A percentile compares a stretch with the other conserved stretches of the same genome.
phyloP scores from a whole-genome alignment of 2,329 filamentous ascomycete genomes.

The Bipolaris bicolor region DNA sequence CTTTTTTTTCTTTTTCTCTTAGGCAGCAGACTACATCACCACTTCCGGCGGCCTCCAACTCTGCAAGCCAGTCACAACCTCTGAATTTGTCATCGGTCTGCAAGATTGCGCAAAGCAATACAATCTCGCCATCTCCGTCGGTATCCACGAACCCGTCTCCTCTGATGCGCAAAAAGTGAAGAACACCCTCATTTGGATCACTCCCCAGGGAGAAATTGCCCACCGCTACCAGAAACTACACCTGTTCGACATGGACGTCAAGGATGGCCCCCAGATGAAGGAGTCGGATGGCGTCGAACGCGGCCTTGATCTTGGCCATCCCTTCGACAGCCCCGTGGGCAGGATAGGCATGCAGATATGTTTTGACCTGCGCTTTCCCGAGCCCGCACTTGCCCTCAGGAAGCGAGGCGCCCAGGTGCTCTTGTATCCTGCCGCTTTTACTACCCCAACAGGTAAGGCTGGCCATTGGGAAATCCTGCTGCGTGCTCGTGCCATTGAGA shows the following conservation, averaged over 20 bases:
- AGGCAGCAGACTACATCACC: conserved; percentile 90
- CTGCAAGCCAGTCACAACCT: conserved; percentile 68
- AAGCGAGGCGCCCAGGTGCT: conserved; percentile 74
- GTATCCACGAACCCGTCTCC: conserved; percentile 68
- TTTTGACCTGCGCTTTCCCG: conserved; percentile 87
- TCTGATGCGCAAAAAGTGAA: conserved; percentile 59
- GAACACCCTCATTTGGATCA: conserved; percentile 72
- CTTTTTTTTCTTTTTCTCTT: conserved; percentile 80
- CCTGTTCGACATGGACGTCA: conserved; percentile 76
- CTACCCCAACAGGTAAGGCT: conserved; percentile 78
- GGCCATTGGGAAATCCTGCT: conserved; percentile 82
- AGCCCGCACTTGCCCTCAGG: conserved; percentile 71
- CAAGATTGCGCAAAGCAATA: conserved; percentile 69
- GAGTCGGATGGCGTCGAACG: conserved; percentile 71
- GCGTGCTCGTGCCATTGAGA: conserved; percentile 83
- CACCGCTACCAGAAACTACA: conserved; percentile 87
- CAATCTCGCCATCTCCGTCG: conserved; percentile 78
- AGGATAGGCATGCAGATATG: conserved; percentile 82
- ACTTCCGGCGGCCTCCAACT: conserved; percentile 71
- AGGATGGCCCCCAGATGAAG: conserved; percentile 63
- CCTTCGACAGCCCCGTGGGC: conserved; percentile 76
- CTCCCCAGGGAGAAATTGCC: conserved; percentile 63
- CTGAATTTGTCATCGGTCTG: conserved; percentile 78
- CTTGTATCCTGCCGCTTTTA: conserved; percentile 90
- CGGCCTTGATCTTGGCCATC: conserved; percentile 62